Evolutionary conservation across 345 rosid species (phyloP).

Genomic region (Dipteronia dyeriana): DNA sequence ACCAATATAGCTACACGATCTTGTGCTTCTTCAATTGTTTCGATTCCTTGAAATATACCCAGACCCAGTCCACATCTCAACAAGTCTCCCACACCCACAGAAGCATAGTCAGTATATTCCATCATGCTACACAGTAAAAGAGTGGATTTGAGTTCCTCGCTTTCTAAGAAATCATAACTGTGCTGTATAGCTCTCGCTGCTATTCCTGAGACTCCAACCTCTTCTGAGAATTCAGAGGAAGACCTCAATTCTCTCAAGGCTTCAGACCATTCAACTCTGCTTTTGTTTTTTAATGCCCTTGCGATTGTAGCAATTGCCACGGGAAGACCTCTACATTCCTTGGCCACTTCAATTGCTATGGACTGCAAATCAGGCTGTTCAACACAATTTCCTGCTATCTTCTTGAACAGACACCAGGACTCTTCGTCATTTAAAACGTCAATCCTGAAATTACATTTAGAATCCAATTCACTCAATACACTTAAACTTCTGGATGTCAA

Average conservation of each 20-base stretch:
- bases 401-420: slow-evolving; percentile 19
- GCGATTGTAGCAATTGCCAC: slow-evolving; percentile 24
- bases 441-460: neutral
- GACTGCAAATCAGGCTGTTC: neutral
- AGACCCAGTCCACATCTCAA: slow-evolving; percentile 28
- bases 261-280: no score
- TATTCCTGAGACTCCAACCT: no score
- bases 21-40: slow-evolving; percentile 2
- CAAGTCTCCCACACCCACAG: slow-evolving; percentile 1
- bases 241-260: no score
- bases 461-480: slow-evolving; percentile 10
- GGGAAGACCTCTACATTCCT: slow-evolving; percentile 34
- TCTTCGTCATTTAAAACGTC: slow-evolving; percentile 15
- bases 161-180: neutral
- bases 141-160: slow-evolving; percentile 8
- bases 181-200: no score
- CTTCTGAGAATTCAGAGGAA: no score
- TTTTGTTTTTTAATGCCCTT: slow-evolving; percentile 4
- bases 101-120: no score
- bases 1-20: slow-evolving; percentile 15
- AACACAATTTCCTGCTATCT: neutral
- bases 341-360: slow-evolving; percentile 9
- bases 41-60: slow-evolving; percentile 12
- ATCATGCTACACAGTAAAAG: slow-evolving; percentile 20
- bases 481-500: slow-evolving; percentile 19